These are phyloP conservation scores for Pythium rishiriense DNA, from an alignment of 352 stramenopile genomes.

Conservation along the genomic window DNA sequence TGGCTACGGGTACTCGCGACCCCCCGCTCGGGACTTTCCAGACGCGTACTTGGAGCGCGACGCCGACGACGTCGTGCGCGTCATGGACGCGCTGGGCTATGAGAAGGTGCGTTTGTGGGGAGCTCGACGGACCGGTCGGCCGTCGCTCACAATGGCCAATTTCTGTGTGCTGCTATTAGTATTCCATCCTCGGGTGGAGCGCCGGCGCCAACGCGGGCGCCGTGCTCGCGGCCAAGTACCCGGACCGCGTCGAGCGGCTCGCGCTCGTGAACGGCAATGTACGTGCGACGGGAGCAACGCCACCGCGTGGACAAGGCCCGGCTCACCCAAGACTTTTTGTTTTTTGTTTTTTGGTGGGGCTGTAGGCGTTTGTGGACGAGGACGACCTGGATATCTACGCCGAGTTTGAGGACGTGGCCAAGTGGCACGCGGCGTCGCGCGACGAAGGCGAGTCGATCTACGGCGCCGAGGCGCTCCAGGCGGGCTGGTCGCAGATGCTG, in stretches of 20 bases:
- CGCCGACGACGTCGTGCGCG: conserved; percentile 64
- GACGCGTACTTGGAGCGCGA: conserved; percentile 66
- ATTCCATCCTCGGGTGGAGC: conserved; percentile 75
- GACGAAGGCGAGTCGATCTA: conserved; percentile 55
- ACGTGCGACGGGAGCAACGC: too few species aligned
- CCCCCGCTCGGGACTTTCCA: conserved; percentile 49
- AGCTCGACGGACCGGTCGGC: too few species aligned
- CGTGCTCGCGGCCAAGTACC: conserved; percentile 67
- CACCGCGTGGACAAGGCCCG: too few species aligned
- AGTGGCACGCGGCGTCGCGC: conserved; percentile 54
- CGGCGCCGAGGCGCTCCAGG: conserved; percentile 49
- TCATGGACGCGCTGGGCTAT: conserved; percentile 57
- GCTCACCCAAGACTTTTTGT: too few species aligned
- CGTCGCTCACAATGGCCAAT: too few species aligned
- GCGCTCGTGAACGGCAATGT: conserved; percentile 84
- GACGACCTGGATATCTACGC: conserved; percentile 69
- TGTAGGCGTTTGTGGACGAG: conserved; percentile 69
- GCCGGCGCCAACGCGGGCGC: conserved; percentile 74
- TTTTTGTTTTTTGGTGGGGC: too few species aligned
- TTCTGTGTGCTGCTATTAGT: conserved; percentile 26
- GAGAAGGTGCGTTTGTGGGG: conserved; percentile 36
- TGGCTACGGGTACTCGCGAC: conserved; percentile 50
- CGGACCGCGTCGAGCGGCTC: conserved; percentile 66
- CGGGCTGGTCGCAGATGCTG: conserved; percentile 66
- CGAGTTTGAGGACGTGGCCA: conserved; percentile 45